Evolutionary conservation across 768 basidiomycete genomes (phyloP).

Genomic region (Podaxis sp.): DNA sequence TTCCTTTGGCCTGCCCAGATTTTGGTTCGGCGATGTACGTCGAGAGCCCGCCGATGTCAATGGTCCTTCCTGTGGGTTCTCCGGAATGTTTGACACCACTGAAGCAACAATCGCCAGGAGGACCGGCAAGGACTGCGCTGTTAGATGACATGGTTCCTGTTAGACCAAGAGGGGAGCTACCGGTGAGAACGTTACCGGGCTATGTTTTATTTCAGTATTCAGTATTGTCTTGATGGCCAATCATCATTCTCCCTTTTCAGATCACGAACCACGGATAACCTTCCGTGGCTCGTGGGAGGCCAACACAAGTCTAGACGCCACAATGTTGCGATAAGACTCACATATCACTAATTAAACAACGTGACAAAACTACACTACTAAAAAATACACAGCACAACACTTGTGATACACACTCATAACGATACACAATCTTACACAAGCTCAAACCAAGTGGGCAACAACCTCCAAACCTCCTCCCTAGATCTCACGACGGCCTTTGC

Average conservation of each 20-base stretch:
- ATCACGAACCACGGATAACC: background rate
- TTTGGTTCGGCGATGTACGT: slow-evolving; percentile 57
- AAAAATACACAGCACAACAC: background rate
- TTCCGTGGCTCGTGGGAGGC: background rate
- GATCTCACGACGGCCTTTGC: slow-evolving; percentile 42
- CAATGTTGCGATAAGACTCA: background rate
- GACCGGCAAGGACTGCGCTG: slow-evolving; percentile 35
- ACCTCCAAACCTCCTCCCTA: slow-evolving; percentile 58
- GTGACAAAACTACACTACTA: background rate
- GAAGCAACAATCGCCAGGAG: slow-evolving; percentile 53
- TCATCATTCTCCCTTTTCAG: background rate
- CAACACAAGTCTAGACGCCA: background rate
- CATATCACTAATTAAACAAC: background rate
- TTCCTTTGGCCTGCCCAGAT: slow-evolving; percentile 40
- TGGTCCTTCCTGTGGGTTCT: slow-evolving; percentile 39
- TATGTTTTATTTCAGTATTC: background rate
- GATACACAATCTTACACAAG: slow-evolving; percentile 22
- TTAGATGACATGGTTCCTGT: slow-evolving; percentile 5
- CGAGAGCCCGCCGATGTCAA: slow-evolving; percentile 38
- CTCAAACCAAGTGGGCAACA: slow-evolving; percentile 66
- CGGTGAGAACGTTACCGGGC: background rate
- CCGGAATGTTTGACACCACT: slow-evolving; percentile 52
- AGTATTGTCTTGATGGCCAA: background rate
- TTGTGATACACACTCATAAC: background rate
- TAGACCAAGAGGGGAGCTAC: background rate